phyloP scores from a whole-genome alignment of 768 basidiomycete species.

The Mycena maculata region DNA sequence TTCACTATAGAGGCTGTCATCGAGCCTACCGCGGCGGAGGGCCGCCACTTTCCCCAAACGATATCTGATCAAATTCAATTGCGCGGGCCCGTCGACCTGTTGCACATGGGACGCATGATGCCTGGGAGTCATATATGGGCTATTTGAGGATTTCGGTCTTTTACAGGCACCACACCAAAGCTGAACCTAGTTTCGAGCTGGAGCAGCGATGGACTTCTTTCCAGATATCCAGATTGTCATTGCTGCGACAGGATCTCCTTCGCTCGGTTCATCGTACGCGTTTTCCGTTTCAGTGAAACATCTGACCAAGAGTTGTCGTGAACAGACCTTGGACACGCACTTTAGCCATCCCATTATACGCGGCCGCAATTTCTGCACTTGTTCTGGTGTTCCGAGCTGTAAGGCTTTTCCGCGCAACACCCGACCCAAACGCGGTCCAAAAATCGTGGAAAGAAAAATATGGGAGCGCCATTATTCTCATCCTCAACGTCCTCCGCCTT shows the following conservation, averaged over 20 bases:
- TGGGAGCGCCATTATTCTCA: slow-evolving; percentile 16
- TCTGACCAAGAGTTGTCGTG: background rate
- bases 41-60: too few relatives aligned
- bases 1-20: too few relatives aligned
- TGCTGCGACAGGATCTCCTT: slow-evolving; percentile 4
- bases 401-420: background rate
- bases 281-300: background rate
- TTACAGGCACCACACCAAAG: too few relatives aligned
- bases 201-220: slow-evolving; percentile 8
- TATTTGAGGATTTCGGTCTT: too few relatives aligned
- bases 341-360: slow-evolving; percentile 22
- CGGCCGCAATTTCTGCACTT: slow-evolving; percentile 14
- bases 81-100: too few relatives aligned
- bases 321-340: slow-evolving; percentile 21
- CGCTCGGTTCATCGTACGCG: slow-evolving; percentile 9
- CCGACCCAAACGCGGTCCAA: background rate
- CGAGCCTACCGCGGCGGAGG: too few relatives aligned
- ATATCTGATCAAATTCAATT: too few relatives aligned
- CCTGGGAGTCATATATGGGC: too few relatives aligned
- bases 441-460: slow-evolving; percentile 32
- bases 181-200: too few relatives aligned
- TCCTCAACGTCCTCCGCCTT: slow-evolving; percentile 14
- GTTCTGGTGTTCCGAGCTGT: background rate
- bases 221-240: slow-evolving; percentile 24
- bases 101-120: too few relatives aligned